Evolutionary conservation across 2,329 filamentous ascomycete species (phyloP).

Genomic region (Lecanicillium sp.): DNA sequence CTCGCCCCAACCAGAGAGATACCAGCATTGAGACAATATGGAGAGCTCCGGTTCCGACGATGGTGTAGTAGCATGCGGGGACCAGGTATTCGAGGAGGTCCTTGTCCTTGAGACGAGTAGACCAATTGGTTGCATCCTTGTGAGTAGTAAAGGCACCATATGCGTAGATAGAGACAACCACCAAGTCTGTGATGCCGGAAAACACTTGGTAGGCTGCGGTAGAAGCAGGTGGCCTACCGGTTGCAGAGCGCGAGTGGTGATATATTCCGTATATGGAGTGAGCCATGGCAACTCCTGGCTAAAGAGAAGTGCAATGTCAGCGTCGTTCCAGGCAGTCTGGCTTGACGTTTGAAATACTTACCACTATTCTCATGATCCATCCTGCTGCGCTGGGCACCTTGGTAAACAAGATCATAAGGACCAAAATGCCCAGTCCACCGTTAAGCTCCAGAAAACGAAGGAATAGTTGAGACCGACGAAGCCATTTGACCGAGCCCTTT

Average conservation of each 20-base stretch:
- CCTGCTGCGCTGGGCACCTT: conserved; percentile 54
- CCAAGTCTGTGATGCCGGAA: conserved; percentile 61
- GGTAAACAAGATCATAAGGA: conserved; percentile 69
- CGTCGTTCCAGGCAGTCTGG: conserved; percentile 1
- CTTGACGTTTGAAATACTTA: conserved; percentile 34
- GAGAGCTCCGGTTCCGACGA: conserved; percentile 54
- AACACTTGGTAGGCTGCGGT: conserved; percentile 88
- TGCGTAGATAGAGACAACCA: conserved; percentile 44
- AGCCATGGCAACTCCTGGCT: conserved; percentile 69
- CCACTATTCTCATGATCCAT: conserved; percentile 71
- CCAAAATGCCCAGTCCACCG: conserved; percentile 61
- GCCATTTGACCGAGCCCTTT: conserved; percentile 62
- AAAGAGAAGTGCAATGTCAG: conserved; percentile 5
- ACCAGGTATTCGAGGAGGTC: conserved; percentile 51
- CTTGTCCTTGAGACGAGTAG: conserved; percentile 54
- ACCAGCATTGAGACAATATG: conserved; percentile 64
- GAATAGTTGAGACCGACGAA: conserved; percentile 59
- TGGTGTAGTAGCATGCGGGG: conserved; percentile 58
- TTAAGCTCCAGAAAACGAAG: conserved; percentile 60
- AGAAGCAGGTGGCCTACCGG: conserved; percentile 65
- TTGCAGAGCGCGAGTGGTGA: conserved; percentile 65
- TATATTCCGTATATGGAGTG: conserved; percentile 73
- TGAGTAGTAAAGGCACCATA: conserved; percentile 42
- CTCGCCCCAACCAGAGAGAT: conserved; percentile 65
- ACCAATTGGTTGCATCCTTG: conserved; percentile 48